phyloP scores from a whole-genome alignment of 768 basidiomycete genomes.

The Pulveroboletus sp. region DNA sequence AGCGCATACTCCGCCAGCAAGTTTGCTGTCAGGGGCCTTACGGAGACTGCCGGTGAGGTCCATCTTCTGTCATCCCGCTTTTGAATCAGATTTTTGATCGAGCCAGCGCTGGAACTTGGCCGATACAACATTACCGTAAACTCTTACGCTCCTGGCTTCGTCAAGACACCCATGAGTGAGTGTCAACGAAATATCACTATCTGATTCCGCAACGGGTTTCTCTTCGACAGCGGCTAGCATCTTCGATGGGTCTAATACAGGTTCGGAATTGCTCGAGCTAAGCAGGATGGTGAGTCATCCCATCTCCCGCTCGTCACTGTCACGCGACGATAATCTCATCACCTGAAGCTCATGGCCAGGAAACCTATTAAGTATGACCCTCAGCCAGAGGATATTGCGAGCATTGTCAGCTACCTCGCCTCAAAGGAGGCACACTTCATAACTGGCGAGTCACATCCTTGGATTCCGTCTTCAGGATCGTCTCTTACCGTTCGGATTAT shows the following conservation, averaged over 20 bases:
- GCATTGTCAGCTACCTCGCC: conserved; percentile 31
- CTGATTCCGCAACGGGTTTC: no score
- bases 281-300: background rate
- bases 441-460: conserved; percentile 23
- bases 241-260: background rate
- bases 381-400: conserved; percentile 31
- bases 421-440: conserved; percentile 34
- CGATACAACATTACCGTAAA: conserved; percentile 35
- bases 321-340: background rate
- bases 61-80: background rate
- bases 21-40: conserved; percentile 37
- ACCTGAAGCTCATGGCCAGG: background rate
- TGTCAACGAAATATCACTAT: background rate
- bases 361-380: conserved; percentile 14
- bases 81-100: background rate
- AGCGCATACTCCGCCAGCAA: conserved; percentile 33
- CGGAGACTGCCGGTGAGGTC: conserved; percentile 32
- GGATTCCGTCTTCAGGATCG: background rate
- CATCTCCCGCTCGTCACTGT: background rate
- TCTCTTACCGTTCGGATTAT: background rate
- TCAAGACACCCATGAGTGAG: conserved; percentile 28
- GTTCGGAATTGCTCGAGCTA: background rate
- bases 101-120: conserved; percentile 26
- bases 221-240: background rate
- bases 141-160: conserved; percentile 34